These are phyloP conservation scores for Lodderomyces theae DNA, from an alignment of 1,139 yeast species.

Conservation along the genomic window DNA sequence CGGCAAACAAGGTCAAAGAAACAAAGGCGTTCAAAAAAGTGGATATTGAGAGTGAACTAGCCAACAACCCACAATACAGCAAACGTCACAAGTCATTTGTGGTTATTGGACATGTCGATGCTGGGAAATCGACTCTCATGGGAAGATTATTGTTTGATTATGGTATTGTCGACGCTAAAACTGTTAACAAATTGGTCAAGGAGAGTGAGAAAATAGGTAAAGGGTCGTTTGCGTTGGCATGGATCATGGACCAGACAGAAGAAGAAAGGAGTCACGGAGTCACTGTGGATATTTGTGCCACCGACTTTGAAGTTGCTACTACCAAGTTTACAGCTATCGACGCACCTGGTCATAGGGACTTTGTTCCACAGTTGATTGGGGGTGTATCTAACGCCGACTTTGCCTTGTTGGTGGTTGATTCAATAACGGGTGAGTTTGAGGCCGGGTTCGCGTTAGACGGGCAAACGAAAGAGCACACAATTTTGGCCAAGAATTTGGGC, in stretches of 20 bases:
- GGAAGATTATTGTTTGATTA: slow-evolving; percentile 83
- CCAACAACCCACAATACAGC: slow-evolving; percentile 27
- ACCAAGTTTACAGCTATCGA: slow-evolving; percentile 84
- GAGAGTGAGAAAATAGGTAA: slow-evolving; percentile 86
- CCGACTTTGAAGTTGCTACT: slow-evolving; percentile 66
- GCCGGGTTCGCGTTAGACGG: slow-evolving; percentile 85
- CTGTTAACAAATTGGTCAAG: slow-evolving; percentile 70
- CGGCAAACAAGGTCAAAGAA: slow-evolving; percentile 16
- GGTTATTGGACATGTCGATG: slow-evolving; percentile 95
- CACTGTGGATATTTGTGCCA: slow-evolving; percentile 88
- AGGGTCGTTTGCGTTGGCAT: slow-evolving; percentile 91
- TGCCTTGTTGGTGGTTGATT: slow-evolving; percentile 73
- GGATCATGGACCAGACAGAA: slow-evolving; percentile 94
- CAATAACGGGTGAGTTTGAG: slow-evolving; percentile 83
- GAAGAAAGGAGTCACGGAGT: slow-evolving; percentile 93
- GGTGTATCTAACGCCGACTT: slow-evolving; percentile 60
- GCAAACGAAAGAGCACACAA: slow-evolving; percentile 91
- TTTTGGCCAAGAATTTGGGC: slow-evolving; percentile 80
- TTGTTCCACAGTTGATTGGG: slow-evolving; percentile 54
- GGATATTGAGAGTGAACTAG: slow-evolving; percentile 39
- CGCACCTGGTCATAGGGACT: slow-evolving; percentile 71
- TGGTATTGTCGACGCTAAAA: slow-evolving; percentile 75
- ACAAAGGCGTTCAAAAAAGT: slow-evolving; percentile 44
- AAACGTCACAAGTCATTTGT: slow-evolving; percentile 78
- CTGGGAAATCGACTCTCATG: slow-evolving; percentile 94